Evolutionary conservation across 305 asterid genomes (phyloP), one percentile per base, ranked within the genome.

Genomic region (Caryopteris hybrid): DNA sequence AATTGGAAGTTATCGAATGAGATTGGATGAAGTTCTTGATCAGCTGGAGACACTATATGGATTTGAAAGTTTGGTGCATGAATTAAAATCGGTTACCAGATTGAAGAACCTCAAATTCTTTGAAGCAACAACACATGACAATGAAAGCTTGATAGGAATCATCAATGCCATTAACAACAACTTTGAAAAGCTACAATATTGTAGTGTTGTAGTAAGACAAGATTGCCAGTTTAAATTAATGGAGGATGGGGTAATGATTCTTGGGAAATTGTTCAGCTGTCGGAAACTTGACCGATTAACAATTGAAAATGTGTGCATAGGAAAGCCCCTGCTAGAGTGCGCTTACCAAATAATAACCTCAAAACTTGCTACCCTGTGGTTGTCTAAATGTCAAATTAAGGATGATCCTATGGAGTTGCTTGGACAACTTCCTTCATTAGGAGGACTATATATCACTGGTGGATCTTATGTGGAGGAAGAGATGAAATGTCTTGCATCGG

Each of bases 1-100:
- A 1, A 5, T 41, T 0, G 47, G 34, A 29, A 23, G 22, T 2
- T 25, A 51, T n/a, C 0, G 5, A 4, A 3, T 43, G 21, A 42
- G 13, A 2, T 13, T 48, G 21, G 57, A 29, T 50, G 47, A 64
- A 12, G 74, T 68, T 18, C 25, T 70, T 2, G 63, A 60, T 11
- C 21, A 60, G 21, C 6, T 70, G 45, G 74, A 60, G 62, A 70
- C 55, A 0, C 38, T 68, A 27, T 5, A 4, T 1, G n/a, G 45
- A 6, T 43, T 68, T 21, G 16, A 55, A 2, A 68, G 65, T 47
- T 20, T 7, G 16, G 56, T 68, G 46, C 66, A 68, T n/a, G 51
- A 57, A 6, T 25, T 41, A 8, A 43, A 29, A 59, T 69, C 67
- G 1, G 2, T 69, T 6, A 21, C 50, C 2, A 47, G 60, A 18